Evolutionary conservation across 768 basidiomycete genomes (phyloP).

Genomic region (Termitomyces sp.): DNA sequence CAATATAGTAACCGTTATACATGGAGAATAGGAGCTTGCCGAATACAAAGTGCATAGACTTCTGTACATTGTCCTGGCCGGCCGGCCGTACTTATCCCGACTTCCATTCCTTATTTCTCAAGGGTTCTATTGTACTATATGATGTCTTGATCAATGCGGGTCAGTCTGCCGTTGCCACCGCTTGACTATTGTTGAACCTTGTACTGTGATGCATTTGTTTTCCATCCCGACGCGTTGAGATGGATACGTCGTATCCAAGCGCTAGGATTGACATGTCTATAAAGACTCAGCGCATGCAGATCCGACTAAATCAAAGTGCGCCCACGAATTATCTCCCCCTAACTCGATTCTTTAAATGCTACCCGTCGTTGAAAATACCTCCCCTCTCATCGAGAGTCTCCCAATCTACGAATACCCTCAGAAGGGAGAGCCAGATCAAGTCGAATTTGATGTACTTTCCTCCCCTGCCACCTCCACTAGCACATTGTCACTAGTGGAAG

Average conservation of each 20-base stretch:
- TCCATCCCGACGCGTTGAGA: neutral
- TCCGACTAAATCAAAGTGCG: neutral
- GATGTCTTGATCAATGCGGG: neutral
- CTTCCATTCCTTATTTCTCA: neutral
- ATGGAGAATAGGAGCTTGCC: neutral
- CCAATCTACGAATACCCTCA: neutral
- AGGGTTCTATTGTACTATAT: neutral
- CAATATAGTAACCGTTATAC: neutral
- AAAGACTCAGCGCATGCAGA: neutral
- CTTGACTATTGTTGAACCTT: slow-evolving; percentile 6
- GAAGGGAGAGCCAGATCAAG: neutral
- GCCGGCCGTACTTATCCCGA: neutral
- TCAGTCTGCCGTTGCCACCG: neutral
- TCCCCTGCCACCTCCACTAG: slow-evolving; percentile 8
- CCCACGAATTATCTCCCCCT: neutral
- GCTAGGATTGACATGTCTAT: neutral
- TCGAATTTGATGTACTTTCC: neutral
- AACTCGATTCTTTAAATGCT: neutral
- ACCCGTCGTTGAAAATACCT: neutral
- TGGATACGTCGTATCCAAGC: slow-evolving; percentile 3
- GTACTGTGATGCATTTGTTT: slow-evolving; percentile 6
- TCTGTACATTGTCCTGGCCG: slow-evolving; percentile 1
- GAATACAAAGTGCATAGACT: neutral
- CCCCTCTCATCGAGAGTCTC: neutral
- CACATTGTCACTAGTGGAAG: slow-evolving; percentile 9